Conservation (phyloP, 31 red algal species). For the Pterothamnion heteromorphum region DNA sequence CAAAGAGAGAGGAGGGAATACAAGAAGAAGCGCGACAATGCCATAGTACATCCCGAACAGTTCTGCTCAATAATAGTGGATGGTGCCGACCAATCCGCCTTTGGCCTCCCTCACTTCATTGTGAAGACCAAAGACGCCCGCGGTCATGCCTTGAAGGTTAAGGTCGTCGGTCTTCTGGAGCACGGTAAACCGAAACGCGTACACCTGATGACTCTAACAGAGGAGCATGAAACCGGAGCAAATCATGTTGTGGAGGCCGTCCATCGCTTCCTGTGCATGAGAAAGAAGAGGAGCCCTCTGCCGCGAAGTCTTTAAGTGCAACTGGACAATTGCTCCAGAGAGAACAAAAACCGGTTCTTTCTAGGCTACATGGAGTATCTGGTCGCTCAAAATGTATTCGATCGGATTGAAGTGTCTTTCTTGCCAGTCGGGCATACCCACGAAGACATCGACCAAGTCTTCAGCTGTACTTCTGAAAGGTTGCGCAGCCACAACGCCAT, state of each 20-base stretch:
- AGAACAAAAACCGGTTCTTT: slow-evolving; percentile 5
- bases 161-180: slow-evolving; percentile 1
- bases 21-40: neutral
- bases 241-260: slow-evolving; percentile 15
- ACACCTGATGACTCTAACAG: neutral
- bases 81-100: slow-evolving; percentile 6
- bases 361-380: slow-evolving; percentile 12
- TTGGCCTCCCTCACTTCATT: neutral
- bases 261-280: neutral
- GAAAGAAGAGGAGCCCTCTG: neutral
- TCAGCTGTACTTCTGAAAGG: neutral
- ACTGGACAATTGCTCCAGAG: neutral
- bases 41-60: neutral
- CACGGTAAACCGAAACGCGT: neutral
- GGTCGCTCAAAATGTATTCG: neutral
- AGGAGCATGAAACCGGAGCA: neutral
- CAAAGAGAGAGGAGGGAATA: neutral
- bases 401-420: neutral
- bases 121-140: neutral
- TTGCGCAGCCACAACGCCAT: neutral
- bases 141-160: neutral
- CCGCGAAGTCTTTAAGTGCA: neutral
- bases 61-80: neutral
- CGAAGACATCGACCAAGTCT: slow-evolving; percentile 25
- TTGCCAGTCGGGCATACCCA: slow-evolving; percentile 35